Evolutionary conservation across 148 eudicot genomes (phyloP), one percentile per base, ranked within the genome.

Genomic region (Pharnaceum exiguum): DNA sequence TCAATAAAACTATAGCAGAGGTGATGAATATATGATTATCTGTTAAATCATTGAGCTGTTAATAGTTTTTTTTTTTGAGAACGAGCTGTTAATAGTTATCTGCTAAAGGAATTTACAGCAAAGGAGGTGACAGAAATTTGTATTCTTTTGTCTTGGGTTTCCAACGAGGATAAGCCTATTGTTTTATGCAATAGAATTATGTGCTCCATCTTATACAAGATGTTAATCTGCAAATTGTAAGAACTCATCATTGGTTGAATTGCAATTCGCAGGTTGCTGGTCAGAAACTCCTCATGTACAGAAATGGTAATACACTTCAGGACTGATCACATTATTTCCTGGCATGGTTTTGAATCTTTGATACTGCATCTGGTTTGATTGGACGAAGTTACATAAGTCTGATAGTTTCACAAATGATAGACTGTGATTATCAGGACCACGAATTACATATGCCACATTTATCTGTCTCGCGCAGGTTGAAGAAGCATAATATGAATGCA

Each of bases 191-290:
- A n/a, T n/a, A n/a, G 16, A 30, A 30, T 3, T 31, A 18, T 17
- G 9, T 5, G 18, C 47, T 18, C 2, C 47, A n/a, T n/a, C n/a
- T n/a, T n/a, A n/a, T 47, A 18, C 22, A 0, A 13, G 25, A 3
- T 27, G 46, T 18, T 5, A 19, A 9, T 30, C 2, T 10, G 25
- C 2, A 12, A 29, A 32, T 3, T 19, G n/a, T n/a, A n/a, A n/a
- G 8, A 39, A 45, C 37, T 42, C 28, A 51, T 32, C 27, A 7
- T 13, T 10, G 39, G 40, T 21, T 58, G 51, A 43, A 46, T 63
- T 48, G 51, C 45, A 38, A 26, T 55, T 72, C 62, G 75, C 95
- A 90, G 97, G 77, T 81, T 91, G 97, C 80, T 91, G 97, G 97
- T 61, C 19, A 22, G 23, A 33, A 10, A 85, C 86, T 45, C 81